phyloP scores from a whole-genome alignment of 257 asterid genomes.

The Buddleja alternifolia region DNA sequence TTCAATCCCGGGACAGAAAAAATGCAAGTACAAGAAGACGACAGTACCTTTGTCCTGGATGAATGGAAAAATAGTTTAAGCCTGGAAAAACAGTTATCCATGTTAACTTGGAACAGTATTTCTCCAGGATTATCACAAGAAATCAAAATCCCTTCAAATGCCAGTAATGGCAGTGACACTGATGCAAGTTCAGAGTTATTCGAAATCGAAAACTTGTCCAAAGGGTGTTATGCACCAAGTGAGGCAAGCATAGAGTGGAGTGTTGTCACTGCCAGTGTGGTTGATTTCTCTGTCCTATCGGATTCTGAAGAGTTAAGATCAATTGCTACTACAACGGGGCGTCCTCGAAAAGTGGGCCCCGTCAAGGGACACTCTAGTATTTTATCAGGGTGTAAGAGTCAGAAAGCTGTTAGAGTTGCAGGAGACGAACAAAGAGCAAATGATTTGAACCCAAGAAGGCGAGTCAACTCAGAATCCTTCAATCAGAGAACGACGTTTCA shows the following conservation, averaged over 20 bases:
- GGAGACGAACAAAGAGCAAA: constrained; percentile 35
- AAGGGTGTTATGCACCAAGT: constrained; percentile 55
- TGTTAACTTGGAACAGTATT: constrained; percentile 49
- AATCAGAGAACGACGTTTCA: constrained; percentile 35
- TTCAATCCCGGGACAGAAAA: constrained; percentile 14
- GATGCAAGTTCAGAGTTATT: constrained; percentile 63
- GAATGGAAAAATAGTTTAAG: constrained; percentile 26
- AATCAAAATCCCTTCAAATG: constrained; percentile 24
- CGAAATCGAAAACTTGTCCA: constrained; percentile 61
- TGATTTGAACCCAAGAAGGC: constrained; percentile 20
- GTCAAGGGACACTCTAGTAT: constrained; percentile 36
- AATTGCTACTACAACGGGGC: constrained; percentile 5
- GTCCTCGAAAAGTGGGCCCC: constrained; percentile 7
- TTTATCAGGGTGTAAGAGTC: constrained; percentile 52
- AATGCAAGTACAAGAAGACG: constrained; percentile 30
- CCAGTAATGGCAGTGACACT: constrained; percentile 40
- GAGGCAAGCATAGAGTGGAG: constrained; percentile 75
- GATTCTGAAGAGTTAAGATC: constrained; percentile 44
- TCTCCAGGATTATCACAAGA: constrained; percentile 23
- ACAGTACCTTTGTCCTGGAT: constrained; percentile 34
- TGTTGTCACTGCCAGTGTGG: constrained; percentile 59
- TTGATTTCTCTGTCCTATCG: constrained; percentile 46
- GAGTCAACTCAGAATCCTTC: constrained; percentile 26
- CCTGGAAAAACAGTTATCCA: constrained; percentile 35
- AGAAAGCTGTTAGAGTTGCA: constrained; percentile 54